Conservation (phyloP, 202 grass and related monocot species). For the Zoysia matrella region DNA sequence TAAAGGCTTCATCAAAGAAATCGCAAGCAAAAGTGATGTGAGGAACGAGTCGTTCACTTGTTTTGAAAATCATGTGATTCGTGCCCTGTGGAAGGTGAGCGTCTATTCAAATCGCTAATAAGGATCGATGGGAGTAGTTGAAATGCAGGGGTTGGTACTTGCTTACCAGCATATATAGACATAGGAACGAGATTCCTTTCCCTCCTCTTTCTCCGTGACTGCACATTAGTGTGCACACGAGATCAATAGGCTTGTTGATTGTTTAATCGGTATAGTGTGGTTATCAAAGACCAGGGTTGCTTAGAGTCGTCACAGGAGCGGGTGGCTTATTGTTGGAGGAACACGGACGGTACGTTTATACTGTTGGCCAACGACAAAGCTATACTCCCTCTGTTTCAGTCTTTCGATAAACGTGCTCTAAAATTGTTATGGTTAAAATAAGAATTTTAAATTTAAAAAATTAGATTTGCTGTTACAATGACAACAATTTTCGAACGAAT, state of each 20-base stretch:
- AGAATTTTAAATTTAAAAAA: no score
- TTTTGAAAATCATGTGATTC: slow-evolving; percentile 4
- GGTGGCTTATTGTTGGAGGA: no score
- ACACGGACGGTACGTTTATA: no score
- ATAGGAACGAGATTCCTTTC: not conserved
- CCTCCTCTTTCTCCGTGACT: not conserved
- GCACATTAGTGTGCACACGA: not conserved
- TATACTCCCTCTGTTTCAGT: no score
- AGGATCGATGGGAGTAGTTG: not conserved
- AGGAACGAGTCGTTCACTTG: not conserved
- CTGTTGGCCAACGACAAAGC: no score
- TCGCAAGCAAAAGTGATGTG: not conserved
- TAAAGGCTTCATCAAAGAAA: not conserved
- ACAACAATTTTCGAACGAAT: no score
- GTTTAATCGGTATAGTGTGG: not conserved
- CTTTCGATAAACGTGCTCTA: no score
- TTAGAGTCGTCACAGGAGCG: no score
- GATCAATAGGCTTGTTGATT: not conserved
- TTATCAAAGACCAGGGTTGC: no score
- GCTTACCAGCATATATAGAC: not conserved
- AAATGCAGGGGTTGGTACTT: slow-evolving; percentile 33
- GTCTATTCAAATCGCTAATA: slow-evolving; percentile 9
- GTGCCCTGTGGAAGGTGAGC: slow-evolving; percentile 20
- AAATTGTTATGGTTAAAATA: no score
- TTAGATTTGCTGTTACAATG: no score